Evolutionary conservation across 1,284 basidiomycete genomes (phyloP), one percentile per base, ranked within the genome.

Genomic region (Neolentinus lepideus): DNA sequence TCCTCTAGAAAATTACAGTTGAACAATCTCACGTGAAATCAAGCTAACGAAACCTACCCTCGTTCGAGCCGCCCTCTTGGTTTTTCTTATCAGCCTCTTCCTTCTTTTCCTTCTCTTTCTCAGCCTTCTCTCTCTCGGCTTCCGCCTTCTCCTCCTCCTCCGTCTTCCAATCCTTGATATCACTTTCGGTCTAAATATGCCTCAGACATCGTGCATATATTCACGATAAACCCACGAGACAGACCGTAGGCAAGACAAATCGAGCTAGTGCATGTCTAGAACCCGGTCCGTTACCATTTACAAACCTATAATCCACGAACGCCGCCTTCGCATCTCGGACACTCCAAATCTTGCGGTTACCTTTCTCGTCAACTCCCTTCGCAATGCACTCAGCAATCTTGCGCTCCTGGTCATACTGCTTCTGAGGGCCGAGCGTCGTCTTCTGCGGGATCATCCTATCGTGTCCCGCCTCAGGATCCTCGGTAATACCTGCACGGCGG

Each of bases 101-200:
- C 33, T 16, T 35, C 16, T 68, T 68, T 0, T 63, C 64, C 1
- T 63, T 64, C 22, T 66, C 63, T 19, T 65, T 61, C 1, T 65
- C 62, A 10, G 62, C 58, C n/a, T 11, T 47, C 9, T 25, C 45
- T 21, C 21, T 25, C 45, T 69, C 68, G 10, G 66, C 84, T 63
- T 90, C 90, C 65, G 90, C 91, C 57, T 78, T 74, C 64, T 90
- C 85, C 58, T 90, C 67, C 66, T 90, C 79, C 9, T 47, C 45
- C 45, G 45, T 47, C 11, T 47, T 21, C n/a, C 45, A 25, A 19
- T 25, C 45, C 54, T 69, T 79, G 73, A 76, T 87, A 22, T 35
- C 33, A 35, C 9, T 16, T 16, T 35, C 33, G 16, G 33, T 35
- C 33, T 35, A 35, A 9, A 9, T 9, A 35, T 16, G 16, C 16